Evolutionary conservation across 2,329 filamentous ascomycete genomes (phyloP).

Genomic region (Chaetomiaceae sp.): DNA sequence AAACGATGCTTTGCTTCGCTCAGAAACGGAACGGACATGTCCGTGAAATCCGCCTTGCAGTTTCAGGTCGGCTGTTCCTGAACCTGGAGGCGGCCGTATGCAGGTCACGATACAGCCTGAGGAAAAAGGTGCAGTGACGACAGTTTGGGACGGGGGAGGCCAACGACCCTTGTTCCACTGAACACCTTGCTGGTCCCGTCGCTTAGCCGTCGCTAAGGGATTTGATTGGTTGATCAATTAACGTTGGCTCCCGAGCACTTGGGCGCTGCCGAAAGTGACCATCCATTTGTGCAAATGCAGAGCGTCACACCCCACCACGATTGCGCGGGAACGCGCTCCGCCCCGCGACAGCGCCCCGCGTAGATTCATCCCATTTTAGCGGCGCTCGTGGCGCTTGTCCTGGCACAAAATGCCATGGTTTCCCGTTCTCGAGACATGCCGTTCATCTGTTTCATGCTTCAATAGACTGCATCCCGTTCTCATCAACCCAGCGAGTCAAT

Average conservation of each 20-base stretch:
- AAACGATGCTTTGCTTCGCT: too few relatives aligned
- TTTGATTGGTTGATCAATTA: not conserved
- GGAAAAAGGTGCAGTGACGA: not conserved
- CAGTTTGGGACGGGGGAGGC: not conserved
- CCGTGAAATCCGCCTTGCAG: not conserved
- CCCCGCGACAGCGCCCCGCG: conserved; percentile 9
- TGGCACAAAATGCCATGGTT: conserved; percentile 10
- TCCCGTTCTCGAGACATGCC: not conserved
- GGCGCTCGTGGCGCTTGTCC: not conserved
- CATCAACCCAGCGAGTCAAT: not conserved
- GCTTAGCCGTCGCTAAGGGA: not conserved
- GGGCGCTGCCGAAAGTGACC: conserved; percentile 4
- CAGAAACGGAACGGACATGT: too few relatives aligned
- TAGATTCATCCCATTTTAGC: conserved; percentile 1
- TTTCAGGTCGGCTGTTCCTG: not conserved
- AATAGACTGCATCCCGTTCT: not conserved
- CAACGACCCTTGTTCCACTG: not conserved
- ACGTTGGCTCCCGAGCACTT: conserved; percentile 8
- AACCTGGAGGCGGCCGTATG: not conserved
- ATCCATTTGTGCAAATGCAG: conserved; percentile 8
- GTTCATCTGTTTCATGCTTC: not conserved
- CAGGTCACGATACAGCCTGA: not conserved
- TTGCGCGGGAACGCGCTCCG: conserved; percentile 8
- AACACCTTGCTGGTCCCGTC: not conserved
- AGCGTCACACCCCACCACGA: conserved; percentile 4